Percentiles rank a stretch among this genome's conserved stretches.
These are phyloP conservation scores for Yarrowia deformans DNA, from an alignment of 805 yeast genomes.

Conservation along the genomic window DNA sequence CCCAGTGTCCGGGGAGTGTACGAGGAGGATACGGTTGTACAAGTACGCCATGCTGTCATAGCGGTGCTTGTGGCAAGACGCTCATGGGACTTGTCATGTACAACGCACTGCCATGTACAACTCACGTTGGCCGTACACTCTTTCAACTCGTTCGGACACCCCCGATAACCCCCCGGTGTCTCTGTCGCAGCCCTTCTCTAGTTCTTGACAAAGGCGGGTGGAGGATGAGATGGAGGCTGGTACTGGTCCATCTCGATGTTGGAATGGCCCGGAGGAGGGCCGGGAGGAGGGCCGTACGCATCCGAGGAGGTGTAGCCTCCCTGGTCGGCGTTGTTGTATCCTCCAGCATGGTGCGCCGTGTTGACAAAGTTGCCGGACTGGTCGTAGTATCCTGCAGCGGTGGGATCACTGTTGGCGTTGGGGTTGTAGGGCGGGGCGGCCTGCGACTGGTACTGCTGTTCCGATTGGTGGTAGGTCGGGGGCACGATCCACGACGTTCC, in stretches of 20 bases:
- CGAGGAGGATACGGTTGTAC: no score
- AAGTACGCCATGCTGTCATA: no score
- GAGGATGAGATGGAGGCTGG: constrained; percentile 41
- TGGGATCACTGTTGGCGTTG: constrained; percentile 54
- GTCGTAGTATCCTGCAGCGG: constrained; percentile 73
- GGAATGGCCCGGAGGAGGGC: constrained; percentile 40
- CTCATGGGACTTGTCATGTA: no score
- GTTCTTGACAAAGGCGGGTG: constrained; percentile 39
- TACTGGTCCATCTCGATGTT: constrained; percentile 40
- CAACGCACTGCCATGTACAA: no score
- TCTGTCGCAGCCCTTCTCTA: background rate
- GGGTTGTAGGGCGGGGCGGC: constrained; percentile 50
- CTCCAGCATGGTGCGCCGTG: constrained; percentile 7
- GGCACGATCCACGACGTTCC: constrained; percentile 92
- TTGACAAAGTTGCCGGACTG: constrained; percentile 56
- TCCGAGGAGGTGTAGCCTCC: constrained; percentile 14
- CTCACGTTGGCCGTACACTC: no score
- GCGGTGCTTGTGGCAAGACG: no score
- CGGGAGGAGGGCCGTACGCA: constrained; percentile 41
- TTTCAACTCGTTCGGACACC: no score
- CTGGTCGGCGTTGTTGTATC: background rate
- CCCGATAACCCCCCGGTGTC: no score
- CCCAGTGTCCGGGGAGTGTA: background rate
- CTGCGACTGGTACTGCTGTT: constrained; percentile 57
- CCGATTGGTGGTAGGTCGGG: constrained; percentile 68